phyloP scores from a whole-genome alignment of 2,329 filamentous ascomycete species.

The Arthrocladium fulminans region DNA sequence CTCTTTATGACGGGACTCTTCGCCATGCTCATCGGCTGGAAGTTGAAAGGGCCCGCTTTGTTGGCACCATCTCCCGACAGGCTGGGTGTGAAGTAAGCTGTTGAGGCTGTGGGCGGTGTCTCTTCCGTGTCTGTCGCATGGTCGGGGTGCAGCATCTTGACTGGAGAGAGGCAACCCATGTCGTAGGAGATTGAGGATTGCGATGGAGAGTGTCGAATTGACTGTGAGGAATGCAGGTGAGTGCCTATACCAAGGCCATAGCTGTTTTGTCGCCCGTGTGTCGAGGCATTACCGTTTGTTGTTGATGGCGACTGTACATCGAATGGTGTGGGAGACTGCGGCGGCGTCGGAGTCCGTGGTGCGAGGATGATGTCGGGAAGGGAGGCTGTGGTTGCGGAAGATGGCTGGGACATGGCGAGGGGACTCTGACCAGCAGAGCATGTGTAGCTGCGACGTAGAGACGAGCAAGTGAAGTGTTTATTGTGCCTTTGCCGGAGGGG shows the following conservation, averaged over 20 bases:
- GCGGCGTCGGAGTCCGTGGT: slow-evolving; percentile 57
- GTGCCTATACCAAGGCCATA: slow-evolving; percentile 4
- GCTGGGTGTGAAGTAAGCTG: slow-evolving; percentile 29
- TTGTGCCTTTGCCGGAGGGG: too few relatives aligned
- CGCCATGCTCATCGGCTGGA: slow-evolving; percentile 71
- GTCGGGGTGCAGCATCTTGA: slow-evolving; percentile 14
- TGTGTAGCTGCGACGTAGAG: neutral
- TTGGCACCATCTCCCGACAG: slow-evolving; percentile 24
- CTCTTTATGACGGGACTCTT: slow-evolving; percentile 65
- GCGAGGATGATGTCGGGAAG: slow-evolving; percentile 36
- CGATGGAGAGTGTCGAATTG: neutral
- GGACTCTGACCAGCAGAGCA: slow-evolving; percentile 6
- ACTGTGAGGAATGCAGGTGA: neutral
- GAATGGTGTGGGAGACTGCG: slow-evolving; percentile 35
- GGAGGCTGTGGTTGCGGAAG: slow-evolving; percentile 12
- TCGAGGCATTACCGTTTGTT: neutral
- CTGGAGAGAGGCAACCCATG: slow-evolving; percentile 41
- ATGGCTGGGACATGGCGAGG: neutral
- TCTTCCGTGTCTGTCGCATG: slow-evolving; percentile 20
- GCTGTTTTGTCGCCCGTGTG: slow-evolving; percentile 6
- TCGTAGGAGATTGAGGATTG: slow-evolving; percentile 28
- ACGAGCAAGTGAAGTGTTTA: too few relatives aligned
- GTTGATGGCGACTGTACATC: slow-evolving; percentile 17
- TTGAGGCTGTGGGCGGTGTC: slow-evolving; percentile 28
- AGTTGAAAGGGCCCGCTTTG: slow-evolving; percentile 68